Conservation (phyloP, 2,329 filamentous ascomycete genomes). For the Pseudocercospora fuligena region DNA sequence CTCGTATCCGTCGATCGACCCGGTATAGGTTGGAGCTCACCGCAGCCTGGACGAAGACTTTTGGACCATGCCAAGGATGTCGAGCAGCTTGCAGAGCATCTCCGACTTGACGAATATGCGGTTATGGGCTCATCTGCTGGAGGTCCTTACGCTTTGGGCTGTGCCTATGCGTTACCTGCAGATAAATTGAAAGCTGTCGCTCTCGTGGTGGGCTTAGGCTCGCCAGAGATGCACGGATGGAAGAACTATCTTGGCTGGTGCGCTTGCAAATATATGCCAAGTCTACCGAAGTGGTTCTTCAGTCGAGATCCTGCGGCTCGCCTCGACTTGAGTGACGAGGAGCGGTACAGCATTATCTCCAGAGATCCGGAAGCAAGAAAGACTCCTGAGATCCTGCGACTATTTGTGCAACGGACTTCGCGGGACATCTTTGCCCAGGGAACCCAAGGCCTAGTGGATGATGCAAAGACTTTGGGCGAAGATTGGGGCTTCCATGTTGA, state of each 20-base stretch:
- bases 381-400: neutral
- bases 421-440: neutral
- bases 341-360: neutral
- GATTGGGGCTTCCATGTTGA: neutral
- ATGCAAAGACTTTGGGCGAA: neutral
- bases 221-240: conserved; percentile 1
- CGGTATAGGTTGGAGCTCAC: conserved; percentile 50
- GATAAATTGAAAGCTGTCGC: conserved; percentile 14
- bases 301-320: neutral
- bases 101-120: conserved; percentile 48
- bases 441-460: neutral
- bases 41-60: conserved; percentile 44
- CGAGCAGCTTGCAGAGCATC: conserved; percentile 46
- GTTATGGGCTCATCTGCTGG: conserved; percentile 55
- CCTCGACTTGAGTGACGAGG: neutral
- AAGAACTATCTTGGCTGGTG: conserved; percentile 2
- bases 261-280: neutral
- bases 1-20: conserved; percentile 52
- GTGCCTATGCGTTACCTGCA: conserved; percentile 46
- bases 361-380: neutral
- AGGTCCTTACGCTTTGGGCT: conserved; percentile 55
- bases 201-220: conserved; percentile 2
- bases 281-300: neutral
- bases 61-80: conserved; percentile 52
- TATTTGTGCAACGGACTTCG: neutral